Base-by-base conservation (phyloP, 2,329 filamentous ascomycete species). In the Rhynchosporium secalis region DNA sequence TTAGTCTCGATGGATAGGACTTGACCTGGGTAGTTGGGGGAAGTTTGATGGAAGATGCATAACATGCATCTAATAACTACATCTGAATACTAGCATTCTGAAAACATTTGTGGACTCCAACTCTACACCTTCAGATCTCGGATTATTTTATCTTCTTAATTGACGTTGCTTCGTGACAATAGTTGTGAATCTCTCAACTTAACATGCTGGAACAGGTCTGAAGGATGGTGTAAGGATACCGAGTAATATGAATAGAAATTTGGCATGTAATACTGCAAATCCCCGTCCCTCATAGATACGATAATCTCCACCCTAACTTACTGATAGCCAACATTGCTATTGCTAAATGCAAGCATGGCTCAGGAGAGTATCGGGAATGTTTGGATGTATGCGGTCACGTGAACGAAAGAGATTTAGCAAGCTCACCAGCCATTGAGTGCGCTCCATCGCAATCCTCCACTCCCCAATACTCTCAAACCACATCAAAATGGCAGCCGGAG, bases 401-500 rank as follows among this genome's bases (percentile, higher is more conserved):
- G 69, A 68, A 68, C 29, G 41, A 28, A 54, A 31, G 43, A 46
- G 43, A 46, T 46, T 33, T 57, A 52, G 43, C 56, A 58, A 62
- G 52, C 55, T 67, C 66, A 62, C 60, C 58, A 66, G 63, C 54
- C 63, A 67, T 70, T 66, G 68, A 69, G 63, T 63, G 67, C 70
- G 65, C 58, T 63, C 63, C 64, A 71, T 67, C 57, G 65, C 76
- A 79, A 81, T 78, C 77, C 74, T 75, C 76, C 76, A 75, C 76
- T 80, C 78, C 79, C 62, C 77, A 79, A 78, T 80, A 77, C 74
- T 77, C 76, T 60, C 69, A 72, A 20, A 65, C 74, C 81, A 74
- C 76, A 74, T 78, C 81, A 87, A 80, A 82, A 88, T 88, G 86
- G 85, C 73, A 72, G 62, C 85, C 78, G 82, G 83, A 82, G 86